phyloP scores from a whole-genome alignment of 345 rosid species.

The Brassica incana region DNA sequence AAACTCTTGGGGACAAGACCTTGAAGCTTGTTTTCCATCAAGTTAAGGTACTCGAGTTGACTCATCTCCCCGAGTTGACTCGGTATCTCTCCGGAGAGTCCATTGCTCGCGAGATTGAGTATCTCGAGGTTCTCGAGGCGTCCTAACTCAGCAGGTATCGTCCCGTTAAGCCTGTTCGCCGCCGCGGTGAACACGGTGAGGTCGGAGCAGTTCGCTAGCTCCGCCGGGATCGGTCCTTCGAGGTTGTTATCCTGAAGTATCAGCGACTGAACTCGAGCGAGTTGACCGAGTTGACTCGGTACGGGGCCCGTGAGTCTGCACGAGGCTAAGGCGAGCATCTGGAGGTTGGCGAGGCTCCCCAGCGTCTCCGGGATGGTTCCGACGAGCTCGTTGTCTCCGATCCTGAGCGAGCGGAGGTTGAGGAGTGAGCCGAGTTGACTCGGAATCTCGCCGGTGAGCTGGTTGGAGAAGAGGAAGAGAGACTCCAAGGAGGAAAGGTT shows the following conservation, averaged over 20 bases:
- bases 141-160: constrained; percentile 68
- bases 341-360: constrained; percentile 55
- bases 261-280: constrained; percentile 47
- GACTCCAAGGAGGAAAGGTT: constrained; percentile 79
- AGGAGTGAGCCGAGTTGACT: constrained; percentile 63
- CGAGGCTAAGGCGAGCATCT: constrained; percentile 70
- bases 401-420: constrained; percentile 56
- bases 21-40: constrained; percentile 63
- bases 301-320: constrained; percentile 69
- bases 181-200: constrained; percentile 55
- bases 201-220: constrained; percentile 76
- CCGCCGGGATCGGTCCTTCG: constrained; percentile 65
- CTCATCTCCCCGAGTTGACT: constrained; percentile 58
- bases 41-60: constrained; percentile 61
- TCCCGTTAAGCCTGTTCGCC: constrained; percentile 64
- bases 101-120: constrained; percentile 70
- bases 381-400: constrained; percentile 81
- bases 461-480: constrained; percentile 77
- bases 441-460: constrained; percentile 80
- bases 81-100: constrained; percentile 75
- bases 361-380: constrained; percentile 73
- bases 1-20: constrained; percentile 68
- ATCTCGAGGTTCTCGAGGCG: constrained; percentile 50
- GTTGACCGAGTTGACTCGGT: constrained; percentile 63
- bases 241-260: constrained; percentile 68